These are phyloP conservation scores for Penicillium capsulatum DNA, from an alignment of 2,329 filamentous ascomycete species.

Conservation along the genomic window DNA sequence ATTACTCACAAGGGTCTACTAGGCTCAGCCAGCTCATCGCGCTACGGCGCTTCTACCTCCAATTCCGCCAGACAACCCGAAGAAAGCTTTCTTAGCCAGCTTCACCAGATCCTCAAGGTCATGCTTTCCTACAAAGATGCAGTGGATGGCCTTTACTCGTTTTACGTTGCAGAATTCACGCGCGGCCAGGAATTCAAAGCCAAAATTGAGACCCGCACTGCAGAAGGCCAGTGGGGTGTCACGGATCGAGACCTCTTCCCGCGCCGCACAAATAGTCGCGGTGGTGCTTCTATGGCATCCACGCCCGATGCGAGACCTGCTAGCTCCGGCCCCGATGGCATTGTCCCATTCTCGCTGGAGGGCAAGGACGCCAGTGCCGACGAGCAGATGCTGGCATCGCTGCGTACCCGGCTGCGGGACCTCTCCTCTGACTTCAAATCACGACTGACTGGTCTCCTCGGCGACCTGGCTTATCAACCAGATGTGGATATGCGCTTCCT, in stretches of 20 bases:
- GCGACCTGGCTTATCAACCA: conserved; percentile 86
- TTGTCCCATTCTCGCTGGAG: conserved; percentile 39
- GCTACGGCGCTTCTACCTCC: conserved; percentile 23
- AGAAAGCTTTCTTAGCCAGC: conserved; percentile 80
- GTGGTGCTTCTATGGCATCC: conserved; percentile 26
- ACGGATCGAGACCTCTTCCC: conserved; percentile 51
- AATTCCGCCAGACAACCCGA: conserved; percentile 50
- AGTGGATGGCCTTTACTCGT: conserved; percentile 90
- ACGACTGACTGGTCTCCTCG: conserved; percentile 74
- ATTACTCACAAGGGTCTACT: conserved; percentile 96
- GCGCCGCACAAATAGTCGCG: conserved; percentile 28
- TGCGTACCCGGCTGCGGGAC: conserved; percentile 68
- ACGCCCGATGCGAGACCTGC: conserved; percentile 25
- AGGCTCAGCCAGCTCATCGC: conserved; percentile 54
- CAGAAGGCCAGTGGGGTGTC: conserved; percentile 61
- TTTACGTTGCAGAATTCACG: conserved; percentile 91
- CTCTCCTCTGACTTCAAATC: conserved; percentile 72
- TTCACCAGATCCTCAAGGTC: conserved; percentile 85
- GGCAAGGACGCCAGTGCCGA: conserved; percentile 37
- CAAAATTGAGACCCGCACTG: conserved; percentile 62
- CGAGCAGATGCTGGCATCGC: conserved; percentile 66
- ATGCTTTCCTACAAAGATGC: conserved; percentile 94
- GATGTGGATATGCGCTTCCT: conserved; percentile 95
- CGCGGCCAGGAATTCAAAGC: conserved; percentile 80
- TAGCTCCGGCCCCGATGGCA: conserved; percentile 21